Evolutionary conservation across 495 filamentous ascomycete species (phyloP).

Genomic region (Hypoxylon subgilvum): DNA sequence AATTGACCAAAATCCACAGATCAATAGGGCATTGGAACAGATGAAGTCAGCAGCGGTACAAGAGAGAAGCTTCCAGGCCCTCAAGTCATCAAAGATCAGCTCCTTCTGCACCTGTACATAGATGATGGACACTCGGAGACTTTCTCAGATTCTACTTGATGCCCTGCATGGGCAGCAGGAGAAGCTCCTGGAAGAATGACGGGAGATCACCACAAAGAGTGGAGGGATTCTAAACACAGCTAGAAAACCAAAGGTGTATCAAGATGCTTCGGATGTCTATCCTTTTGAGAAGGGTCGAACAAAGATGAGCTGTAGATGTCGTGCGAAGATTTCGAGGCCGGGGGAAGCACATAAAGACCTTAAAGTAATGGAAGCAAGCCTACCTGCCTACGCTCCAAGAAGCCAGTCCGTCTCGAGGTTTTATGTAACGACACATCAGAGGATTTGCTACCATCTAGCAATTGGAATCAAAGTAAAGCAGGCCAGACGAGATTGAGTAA

Average conservation of each 20-base stretch:
- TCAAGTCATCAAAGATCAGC: too few species aligned
- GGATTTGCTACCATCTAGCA: too few species aligned
- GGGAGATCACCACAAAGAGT: background rate
- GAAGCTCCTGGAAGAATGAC: background rate
- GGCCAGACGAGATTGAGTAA: background rate
- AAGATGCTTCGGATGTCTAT: constrained; percentile 18
- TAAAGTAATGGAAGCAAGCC: constrained; percentile 16
- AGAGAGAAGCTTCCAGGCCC: too few species aligned
- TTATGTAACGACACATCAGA: too few species aligned
- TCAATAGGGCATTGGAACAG: too few species aligned
- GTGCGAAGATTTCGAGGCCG: background rate
- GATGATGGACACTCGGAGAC: background rate
- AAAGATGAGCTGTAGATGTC: constrained; percentile 5
- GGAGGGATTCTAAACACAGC: background rate
- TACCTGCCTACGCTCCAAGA: background rate
- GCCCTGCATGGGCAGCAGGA: background rate
- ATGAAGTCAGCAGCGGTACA: too few species aligned
- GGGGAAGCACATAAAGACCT: constrained; percentile 4
- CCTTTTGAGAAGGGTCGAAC: background rate
- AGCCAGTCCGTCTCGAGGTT: background rate
- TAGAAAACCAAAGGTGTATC: constrained; percentile 1
- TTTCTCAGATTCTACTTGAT: background rate
- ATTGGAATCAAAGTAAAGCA: too few species aligned
- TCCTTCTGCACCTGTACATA: too few species aligned
- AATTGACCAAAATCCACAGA: too few species aligned